Evolutionary conservation across 2,329 filamentous ascomycete species (phyloP).

Genomic region (Lachnum nothofagi): DNA sequence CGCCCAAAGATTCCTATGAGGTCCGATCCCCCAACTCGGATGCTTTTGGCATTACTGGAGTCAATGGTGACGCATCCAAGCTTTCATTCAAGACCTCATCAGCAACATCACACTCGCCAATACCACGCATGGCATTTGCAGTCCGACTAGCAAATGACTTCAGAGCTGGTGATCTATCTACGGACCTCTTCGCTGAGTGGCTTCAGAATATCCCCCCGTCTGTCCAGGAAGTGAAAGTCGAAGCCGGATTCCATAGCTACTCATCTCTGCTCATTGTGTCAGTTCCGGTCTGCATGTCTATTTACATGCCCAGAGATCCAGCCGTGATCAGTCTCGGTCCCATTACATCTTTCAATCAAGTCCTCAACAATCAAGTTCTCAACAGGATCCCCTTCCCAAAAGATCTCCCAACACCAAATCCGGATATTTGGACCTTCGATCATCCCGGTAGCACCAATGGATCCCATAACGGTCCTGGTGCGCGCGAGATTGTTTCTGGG

Average conservation of each 20-base stretch:
- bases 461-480: not conserved
- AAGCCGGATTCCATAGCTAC: constrained; percentile 22
- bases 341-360: constrained; percentile 20
- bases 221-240: constrained; percentile 22
- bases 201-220: constrained; percentile 18
- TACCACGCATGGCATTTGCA: constrained; percentile 22
- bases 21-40: constrained; percentile 3
- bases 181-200: constrained; percentile 21
- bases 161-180: constrained; percentile 14
- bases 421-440: constrained; percentile 10
- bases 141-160: constrained; percentile 19
- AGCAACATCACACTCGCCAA: constrained; percentile 5
- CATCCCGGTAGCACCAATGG: constrained; percentile 7
- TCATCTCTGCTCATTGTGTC: constrained; percentile 24
- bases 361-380: constrained; percentile 16
- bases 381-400: constrained; percentile 11
- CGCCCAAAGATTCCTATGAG: constrained; percentile 10
- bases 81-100: constrained; percentile 19
- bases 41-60: not conserved
- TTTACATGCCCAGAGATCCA: constrained; percentile 21
- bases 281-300: constrained; percentile 23
- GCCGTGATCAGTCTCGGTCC: constrained; percentile 21
- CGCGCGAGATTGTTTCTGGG: constrained; percentile 2
- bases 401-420: constrained; percentile 21
- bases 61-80: constrained; percentile 2